Evolutionary conservation across 2,329 filamentous ascomycete species (phyloP).

Genomic region (Monilinia vaccinii-corymbosi): DNA sequence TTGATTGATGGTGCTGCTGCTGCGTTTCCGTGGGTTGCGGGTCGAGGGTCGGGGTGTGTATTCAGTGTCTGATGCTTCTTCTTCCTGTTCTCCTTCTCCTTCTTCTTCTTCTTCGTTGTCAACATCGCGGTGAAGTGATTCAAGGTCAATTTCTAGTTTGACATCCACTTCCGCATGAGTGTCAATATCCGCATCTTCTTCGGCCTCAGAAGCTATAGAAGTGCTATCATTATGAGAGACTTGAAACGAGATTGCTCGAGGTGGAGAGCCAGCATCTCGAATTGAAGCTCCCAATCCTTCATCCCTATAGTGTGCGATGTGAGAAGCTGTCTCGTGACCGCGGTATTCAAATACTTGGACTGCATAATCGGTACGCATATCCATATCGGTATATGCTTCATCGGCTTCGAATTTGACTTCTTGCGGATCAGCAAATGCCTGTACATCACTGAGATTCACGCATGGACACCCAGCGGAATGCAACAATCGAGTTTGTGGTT

Average conservation of each 20-base stretch:
- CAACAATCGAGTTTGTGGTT: background rate
- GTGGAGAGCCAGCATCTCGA: constrained; percentile 19
- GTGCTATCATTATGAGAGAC: constrained; percentile 10
- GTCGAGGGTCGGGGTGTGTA: constrained; percentile 17
- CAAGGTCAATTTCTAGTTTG: background rate
- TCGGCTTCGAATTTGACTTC: constrained; percentile 16
- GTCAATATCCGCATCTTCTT: constrained; percentile 11
- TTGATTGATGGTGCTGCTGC: constrained; percentile 4
- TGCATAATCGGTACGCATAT: constrained; percentile 8
- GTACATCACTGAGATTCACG: constrained; percentile 26
- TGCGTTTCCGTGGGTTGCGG: constrained; percentile 16
- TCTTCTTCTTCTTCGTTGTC: constrained; percentile 15
- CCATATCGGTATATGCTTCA: constrained; percentile 16
- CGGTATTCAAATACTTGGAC: background rate
- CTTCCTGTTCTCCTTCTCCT: constrained; percentile 8
- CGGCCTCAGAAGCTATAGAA: constrained; percentile 12
- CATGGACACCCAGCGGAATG: constrained; percentile 8
- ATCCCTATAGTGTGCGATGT: constrained; percentile 13
- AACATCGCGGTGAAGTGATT: background rate
- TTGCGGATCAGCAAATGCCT: constrained; percentile 20
- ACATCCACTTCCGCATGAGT: background rate
- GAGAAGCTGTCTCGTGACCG: background rate
- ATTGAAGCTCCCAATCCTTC: constrained; percentile 24
- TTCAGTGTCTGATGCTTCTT: constrained; percentile 19
- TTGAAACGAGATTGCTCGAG: background rate